Conservation (phyloP, 148 eudicot genomes). For the Polygonum maritimum region DNA sequence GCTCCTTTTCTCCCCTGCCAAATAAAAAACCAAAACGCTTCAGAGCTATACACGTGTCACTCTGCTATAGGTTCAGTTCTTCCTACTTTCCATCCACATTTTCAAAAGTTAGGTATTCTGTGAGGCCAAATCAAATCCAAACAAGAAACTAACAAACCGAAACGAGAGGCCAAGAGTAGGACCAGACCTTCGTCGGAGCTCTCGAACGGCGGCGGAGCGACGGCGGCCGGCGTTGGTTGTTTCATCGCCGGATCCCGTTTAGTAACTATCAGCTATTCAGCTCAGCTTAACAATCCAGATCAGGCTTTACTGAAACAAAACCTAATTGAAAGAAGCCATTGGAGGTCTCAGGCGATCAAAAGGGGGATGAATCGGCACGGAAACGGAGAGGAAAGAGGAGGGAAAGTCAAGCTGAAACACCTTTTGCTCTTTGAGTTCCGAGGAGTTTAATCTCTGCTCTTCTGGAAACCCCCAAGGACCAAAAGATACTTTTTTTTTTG, state of each 20-base stretch:
- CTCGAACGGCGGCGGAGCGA: conserved; percentile 22
- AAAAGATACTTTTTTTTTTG: background rate
- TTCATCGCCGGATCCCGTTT: conserved; percentile 14
- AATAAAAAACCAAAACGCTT: background rate
- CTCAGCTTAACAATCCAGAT: background rate
- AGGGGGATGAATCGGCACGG: background rate
- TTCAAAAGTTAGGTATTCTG: background rate
- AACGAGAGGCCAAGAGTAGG: no score
- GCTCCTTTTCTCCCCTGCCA: conserved; percentile 65
- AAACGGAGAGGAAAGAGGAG: conserved; percentile 12
- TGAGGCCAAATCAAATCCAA: background rate
- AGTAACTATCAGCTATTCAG: conserved; percentile 3
- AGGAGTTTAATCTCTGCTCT: background rate
- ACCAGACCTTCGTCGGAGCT: conserved; percentile 55
- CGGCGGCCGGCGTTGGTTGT: conserved; percentile 44
- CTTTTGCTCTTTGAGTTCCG: background rate
- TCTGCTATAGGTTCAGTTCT: conserved; percentile 6
- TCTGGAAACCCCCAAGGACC: background rate
- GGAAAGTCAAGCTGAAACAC: background rate
- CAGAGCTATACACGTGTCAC: conserved; percentile 12
- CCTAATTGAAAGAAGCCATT: background rate
- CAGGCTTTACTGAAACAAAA: background rate
- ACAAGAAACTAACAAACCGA: background rate
- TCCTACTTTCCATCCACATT: background rate
- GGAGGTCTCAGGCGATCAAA: background rate